Percentiles rank a stretch among this genome's conserved stretches.
These are phyloP conservation scores for Chlamydomonas applanata DNA, from an alignment of 139 green algal species.

Conservation along the genomic window DNA sequence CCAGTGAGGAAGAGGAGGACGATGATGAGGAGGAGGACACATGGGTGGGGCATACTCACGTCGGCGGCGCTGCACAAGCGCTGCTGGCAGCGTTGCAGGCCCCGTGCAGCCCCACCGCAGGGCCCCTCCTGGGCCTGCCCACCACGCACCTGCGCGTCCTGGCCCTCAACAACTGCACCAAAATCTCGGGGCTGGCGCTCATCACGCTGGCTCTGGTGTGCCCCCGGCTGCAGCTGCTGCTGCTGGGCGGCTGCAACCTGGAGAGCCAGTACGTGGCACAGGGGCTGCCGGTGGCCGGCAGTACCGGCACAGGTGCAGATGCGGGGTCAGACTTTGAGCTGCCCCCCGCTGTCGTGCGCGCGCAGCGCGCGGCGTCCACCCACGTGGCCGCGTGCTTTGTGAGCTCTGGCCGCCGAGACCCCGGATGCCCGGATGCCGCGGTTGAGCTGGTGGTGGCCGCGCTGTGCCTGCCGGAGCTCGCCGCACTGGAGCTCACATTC, in stretches of 20 bases:
- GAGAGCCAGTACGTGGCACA: too few species aligned
- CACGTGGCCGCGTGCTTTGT: neutral
- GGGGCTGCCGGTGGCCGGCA: too few species aligned
- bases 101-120: neutral
- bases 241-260: slow-evolving; percentile 56
- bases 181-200: slow-evolving; percentile 29
- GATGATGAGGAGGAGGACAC: too few species aligned
- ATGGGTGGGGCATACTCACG: neutral
- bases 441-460: too few species aligned
- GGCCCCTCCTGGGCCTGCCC: neutral
- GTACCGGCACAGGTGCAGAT: too few species aligned
- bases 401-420: too few species aligned
- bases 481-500: too few species aligned
- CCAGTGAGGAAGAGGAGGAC: too few species aligned
- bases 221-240: slow-evolving; percentile 52
- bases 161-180: slow-evolving; percentile 58
- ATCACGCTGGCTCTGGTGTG: slow-evolving; percentile 36
- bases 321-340: too few species aligned
- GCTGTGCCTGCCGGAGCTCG: too few species aligned
- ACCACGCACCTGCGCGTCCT: slow-evolving; percentile 33
- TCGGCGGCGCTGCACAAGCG: neutral
- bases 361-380: neutral
- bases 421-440: too few species aligned
- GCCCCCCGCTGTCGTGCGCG: too few species aligned
- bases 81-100: neutral